A percentile compares a stretch with the other conserved stretches of the same genome.
Evolutionary conservation across 441 rosid species (phyloP).

Genomic region (Adansonia madagascariensis): DNA sequence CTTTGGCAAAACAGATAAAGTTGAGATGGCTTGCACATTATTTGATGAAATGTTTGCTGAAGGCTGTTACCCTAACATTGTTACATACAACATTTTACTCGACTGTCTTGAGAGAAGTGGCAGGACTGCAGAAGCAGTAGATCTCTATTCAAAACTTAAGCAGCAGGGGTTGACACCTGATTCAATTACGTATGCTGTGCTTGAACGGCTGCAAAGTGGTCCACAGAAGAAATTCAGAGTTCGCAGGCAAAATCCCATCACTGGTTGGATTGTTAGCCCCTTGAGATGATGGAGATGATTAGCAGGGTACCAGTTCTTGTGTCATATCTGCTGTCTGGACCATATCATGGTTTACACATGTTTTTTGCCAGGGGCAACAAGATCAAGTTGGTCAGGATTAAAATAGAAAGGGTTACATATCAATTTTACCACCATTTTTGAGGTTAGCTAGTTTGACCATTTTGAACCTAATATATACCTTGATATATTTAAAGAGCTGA

Average conservation of each 20-base stretch:
- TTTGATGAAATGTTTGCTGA: conserved; percentile 80
- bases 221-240: conserved; percentile 59
- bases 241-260: conserved; percentile 82
- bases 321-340: too few species aligned
- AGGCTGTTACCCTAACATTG: conserved; percentile 84
- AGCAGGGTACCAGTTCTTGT: not conserved
- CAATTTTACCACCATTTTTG: not conserved
- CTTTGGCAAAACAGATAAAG: conserved; percentile 87
- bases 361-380: too few species aligned
- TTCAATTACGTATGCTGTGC: conserved; percentile 77
- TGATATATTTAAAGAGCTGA: not conserved
- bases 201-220: conserved; percentile 82
- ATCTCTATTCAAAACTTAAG: conserved; percentile 76
- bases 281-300: conserved; percentile 45
- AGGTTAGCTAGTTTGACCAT: not conserved
- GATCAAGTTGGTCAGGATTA: too few species aligned
- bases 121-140: conserved; percentile 84
- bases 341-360: too few species aligned
- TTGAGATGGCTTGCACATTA: conserved; percentile 84
- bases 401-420: not conserved
- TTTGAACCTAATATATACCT: not conserved
- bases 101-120: conserved; percentile 88
- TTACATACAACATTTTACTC: conserved; percentile 83
- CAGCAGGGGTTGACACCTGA: conserved; percentile 88
- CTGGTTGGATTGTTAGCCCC: conserved; percentile 92